Evolutionary conservation across 2,329 filamentous ascomycete species (phyloP), one percentile per base, ranked within the genome.

Genomic region (Venturia asperata): DNA sequence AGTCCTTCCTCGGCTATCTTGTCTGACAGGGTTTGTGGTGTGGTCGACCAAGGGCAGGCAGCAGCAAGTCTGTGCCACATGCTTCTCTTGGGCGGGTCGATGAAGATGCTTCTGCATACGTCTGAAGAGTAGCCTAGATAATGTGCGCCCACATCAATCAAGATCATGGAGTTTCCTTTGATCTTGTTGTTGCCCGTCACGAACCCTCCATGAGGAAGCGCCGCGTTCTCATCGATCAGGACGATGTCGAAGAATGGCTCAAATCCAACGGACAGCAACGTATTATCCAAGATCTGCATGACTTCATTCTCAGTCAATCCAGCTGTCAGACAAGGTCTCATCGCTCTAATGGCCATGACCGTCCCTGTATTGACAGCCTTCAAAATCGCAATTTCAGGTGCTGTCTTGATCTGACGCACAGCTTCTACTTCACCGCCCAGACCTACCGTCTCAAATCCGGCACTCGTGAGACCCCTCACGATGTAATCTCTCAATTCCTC

Each of bases 401-500:
- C 70, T 1, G 79, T 82, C 73, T 87, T 87, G 41, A 77, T 80
- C 73, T 87, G 85, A 19, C 82, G 77, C 0, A 87, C 83, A 34
- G 80, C 77, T 70, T 87, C 84, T 10, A 83, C 83, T 62, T 82
- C 79, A 0, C 80, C 79, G 39, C 74, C 76, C 3, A 87, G 74
- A 3, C 84, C 84, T 0, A 82, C 70, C 1, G 85, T 81, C n/a
- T 81, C 74, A 67, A 87, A 86, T 0, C 83, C 84, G 55, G 77
- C 79, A 0, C 74, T 70, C 1, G 76, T 77, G 0, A 87, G 76
- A 0, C 85, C 85, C 1, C 85, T 79, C 47, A 82, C 78, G 62
- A 88, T 86, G 71, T 82, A 87, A 71, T 87, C 84, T 2, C 85
- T 80, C 71, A 87, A 85, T 70, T 87, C 85, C 67, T 87, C 85